Percentiles rank a stretch among this genome's conserved stretches.
phyloP scores from a whole-genome alignment of 2,329 filamentous ascomycete species.

The Microcyclospora pomicola region DNA sequence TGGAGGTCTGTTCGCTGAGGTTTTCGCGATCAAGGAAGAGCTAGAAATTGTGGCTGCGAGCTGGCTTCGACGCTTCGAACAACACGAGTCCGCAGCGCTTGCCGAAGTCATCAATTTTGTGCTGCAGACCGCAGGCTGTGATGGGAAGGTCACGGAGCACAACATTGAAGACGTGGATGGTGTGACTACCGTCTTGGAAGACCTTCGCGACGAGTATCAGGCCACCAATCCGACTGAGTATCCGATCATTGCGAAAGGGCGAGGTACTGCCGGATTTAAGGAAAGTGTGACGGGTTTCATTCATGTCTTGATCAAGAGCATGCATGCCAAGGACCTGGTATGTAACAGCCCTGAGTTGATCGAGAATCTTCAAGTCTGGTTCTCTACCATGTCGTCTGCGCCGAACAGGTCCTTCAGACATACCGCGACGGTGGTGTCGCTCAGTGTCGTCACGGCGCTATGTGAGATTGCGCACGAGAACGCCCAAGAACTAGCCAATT shows the following conservation, averaged over 20 bases:
- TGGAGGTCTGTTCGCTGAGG: constrained; percentile 46
- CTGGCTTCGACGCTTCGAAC: constrained; percentile 44
- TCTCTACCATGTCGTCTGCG: constrained; percentile 81
- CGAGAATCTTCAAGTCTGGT: constrained; percentile 82
- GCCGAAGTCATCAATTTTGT: constrained; percentile 49
- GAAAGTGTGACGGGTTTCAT: constrained; percentile 68
- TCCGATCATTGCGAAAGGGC: constrained; percentile 72
- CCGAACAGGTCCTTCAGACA: constrained; percentile 81
- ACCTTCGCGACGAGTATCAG: constrained; percentile 81
- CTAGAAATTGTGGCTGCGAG: constrained; percentile 43
- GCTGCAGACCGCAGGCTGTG: constrained; percentile 60
- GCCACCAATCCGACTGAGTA: constrained; percentile 66
- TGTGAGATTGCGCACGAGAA: constrained; percentile 60
- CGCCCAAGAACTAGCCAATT: constrained; percentile 57
- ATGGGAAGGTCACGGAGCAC: constrained; percentile 61
- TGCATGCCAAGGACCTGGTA: constrained; percentile 69
- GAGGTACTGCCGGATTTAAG: constrained; percentile 64
- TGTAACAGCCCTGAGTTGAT: constrained; percentile 65
- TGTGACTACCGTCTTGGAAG: constrained; percentile 59
- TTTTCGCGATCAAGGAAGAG: constrained; percentile 43
- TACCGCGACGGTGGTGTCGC: constrained; percentile 73
- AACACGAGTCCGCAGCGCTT: constrained; percentile 41
- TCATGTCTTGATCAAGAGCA: constrained; percentile 55
- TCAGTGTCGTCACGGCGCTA: constrained; percentile 66
- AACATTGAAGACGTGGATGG: constrained; percentile 87